These are phyloP conservation scores for Cercophora newfieldiana DNA, from an alignment of 495 filamentous ascomycete species.

Conservation along the genomic window DNA sequence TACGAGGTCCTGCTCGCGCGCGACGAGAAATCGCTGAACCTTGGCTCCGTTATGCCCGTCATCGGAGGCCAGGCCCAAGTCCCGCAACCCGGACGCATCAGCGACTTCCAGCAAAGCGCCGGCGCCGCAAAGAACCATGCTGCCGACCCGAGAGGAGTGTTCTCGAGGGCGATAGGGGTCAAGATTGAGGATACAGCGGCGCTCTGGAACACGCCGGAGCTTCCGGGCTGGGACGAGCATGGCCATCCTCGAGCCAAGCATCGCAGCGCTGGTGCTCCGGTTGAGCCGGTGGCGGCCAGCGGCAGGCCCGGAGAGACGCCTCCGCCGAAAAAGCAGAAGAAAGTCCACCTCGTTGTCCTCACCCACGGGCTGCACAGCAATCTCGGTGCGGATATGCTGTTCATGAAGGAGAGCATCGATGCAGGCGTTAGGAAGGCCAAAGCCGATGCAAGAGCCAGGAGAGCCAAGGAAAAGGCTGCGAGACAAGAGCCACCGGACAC, in stretches of 20 bases:
- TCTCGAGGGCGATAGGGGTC: constrained; percentile 71
- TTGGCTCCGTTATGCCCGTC: constrained; percentile 57
- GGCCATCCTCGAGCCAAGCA: constrained; percentile 34
- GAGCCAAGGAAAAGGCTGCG: constrained; percentile 44
- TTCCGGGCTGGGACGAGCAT: constrained; percentile 63
- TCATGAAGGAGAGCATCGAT: constrained; percentile 95
- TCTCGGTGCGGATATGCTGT: constrained; percentile 95
- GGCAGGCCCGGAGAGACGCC: constrained; percentile 14
- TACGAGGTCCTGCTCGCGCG: constrained; percentile 85
- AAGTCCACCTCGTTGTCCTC: constrained; percentile 84
- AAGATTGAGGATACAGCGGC: constrained; percentile 83
- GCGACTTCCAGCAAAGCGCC: constrained; percentile 64
- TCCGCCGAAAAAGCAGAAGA: constrained; percentile 56
- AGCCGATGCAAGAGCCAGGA: constrained; percentile 57
- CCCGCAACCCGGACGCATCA: constrained; percentile 63
- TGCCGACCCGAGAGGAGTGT: constrained; percentile 69
- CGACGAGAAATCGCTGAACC: constrained; percentile 76
- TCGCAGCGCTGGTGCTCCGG: constrained; percentile 25
- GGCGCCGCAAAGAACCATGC: constrained; percentile 43
- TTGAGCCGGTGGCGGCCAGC: constrained; percentile 14
- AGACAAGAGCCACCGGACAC: constrained; percentile 21
- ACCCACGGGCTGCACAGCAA: constrained; percentile 97
- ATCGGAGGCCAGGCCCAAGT: constrained; percentile 44
- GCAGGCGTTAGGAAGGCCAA: constrained; percentile 70
- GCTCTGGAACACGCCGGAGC: constrained; percentile 85